phyloP scores from a whole-genome alignment of 768 basidiomycete genomes.

The Kwoniella europaea region DNA sequence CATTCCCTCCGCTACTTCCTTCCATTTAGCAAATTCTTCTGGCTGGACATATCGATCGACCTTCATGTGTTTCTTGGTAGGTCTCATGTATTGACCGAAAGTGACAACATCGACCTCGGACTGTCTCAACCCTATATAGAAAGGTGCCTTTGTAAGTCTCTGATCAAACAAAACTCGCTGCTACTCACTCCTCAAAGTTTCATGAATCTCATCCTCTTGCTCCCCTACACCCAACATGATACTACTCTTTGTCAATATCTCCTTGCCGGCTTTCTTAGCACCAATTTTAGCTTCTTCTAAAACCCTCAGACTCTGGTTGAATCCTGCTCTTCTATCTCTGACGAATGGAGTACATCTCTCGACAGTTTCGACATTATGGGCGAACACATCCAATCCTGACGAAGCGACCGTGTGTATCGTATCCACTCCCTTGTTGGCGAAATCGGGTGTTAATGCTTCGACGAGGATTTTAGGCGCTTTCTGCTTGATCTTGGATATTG shows the following conservation, averaged over 20 bases:
- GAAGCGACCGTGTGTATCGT: slow-evolving; percentile 81
- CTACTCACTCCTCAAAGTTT: slow-evolving; percentile 76
- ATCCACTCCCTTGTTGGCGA: slow-evolving; percentile 71
- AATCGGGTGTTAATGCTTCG: slow-evolving; percentile 95
- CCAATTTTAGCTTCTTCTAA: slow-evolving; percentile 56
- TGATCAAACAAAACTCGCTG: too few species aligned
- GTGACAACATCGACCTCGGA: slow-evolving; percentile 94
- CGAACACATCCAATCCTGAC: slow-evolving; percentile 95
- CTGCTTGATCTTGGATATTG: slow-evolving; percentile 91
- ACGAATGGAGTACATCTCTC: slow-evolving; percentile 93
- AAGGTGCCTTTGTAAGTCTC: background rate
- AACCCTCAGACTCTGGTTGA: slow-evolving; percentile 66
- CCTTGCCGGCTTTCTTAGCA: slow-evolving; percentile 50
- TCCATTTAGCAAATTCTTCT: slow-evolving; percentile 90
- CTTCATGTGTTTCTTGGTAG: slow-evolving; percentile 99
- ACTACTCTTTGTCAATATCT: slow-evolving; percentile 93
- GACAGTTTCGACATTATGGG: slow-evolving; percentile 96
- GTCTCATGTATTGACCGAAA: slow-evolving; percentile 99
- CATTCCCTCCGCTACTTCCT: slow-evolving; percentile 82
- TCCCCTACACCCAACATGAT: slow-evolving; percentile 99
- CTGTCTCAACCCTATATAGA: slow-evolving; percentile 75
- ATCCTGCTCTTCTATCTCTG: slow-evolving; percentile 90
- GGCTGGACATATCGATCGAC: slow-evolving; percentile 96
- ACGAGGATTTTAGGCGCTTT: slow-evolving; percentile 96
- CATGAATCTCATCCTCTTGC: slow-evolving; percentile 76